A percentile compares a stretch with the other conserved stretches of the same genome.
phyloP scores from a whole-genome alignment of 768 basidiomycete genomes.

The Trametes gibbosa region DNA sequence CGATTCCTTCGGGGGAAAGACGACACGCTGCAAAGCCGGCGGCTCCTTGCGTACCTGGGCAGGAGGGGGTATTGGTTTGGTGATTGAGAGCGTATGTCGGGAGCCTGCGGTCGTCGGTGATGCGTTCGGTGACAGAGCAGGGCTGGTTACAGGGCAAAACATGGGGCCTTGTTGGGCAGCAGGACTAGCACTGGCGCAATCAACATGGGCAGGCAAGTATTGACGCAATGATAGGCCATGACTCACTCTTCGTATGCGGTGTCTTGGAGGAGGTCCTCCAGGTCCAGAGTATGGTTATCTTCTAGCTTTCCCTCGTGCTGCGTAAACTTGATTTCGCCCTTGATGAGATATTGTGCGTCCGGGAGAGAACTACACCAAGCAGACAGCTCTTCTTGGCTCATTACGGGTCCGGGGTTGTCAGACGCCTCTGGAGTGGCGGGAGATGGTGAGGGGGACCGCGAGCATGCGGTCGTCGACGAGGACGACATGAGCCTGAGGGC shows the following conservation, averaged over 20 bases:
- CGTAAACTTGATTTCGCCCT: conserved; percentile 36
- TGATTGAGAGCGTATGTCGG: conserved; percentile 33
- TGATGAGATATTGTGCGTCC: conserved; percentile 39
- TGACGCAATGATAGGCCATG: conserved; percentile 10
- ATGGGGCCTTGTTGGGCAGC: conserved; percentile 7
- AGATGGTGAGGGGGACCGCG: conserved; percentile 72
- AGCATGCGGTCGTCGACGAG: conserved; percentile 53
- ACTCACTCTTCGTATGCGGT: conserved; percentile 76
- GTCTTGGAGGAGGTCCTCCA: conserved; percentile 74
- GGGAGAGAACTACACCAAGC: conserved; percentile 58
- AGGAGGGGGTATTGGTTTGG: conserved; percentile 66
- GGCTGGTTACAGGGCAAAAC: conserved; percentile 17
- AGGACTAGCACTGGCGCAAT: conserved; percentile 8
- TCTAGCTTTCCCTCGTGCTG: conserved; percentile 45
- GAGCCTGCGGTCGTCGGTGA: neutral
- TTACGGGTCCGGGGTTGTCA: conserved; percentile 48
- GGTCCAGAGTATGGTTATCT: conserved; percentile 42
- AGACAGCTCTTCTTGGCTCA: conserved; percentile 51
- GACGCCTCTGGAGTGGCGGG: conserved; percentile 66
- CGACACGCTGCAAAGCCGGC: conserved; percentile 54
- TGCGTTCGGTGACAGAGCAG: neutral
- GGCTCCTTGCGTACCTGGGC: conserved; percentile 55
- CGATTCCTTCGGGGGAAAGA: conserved; percentile 68
- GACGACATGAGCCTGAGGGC: conserved; percentile 47
- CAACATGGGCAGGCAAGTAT: conserved; percentile 4